These are phyloP conservation scores for Angophora floribunda DNA, from an alignment of 345 rosid species.

Conservation along the genomic window DNA sequence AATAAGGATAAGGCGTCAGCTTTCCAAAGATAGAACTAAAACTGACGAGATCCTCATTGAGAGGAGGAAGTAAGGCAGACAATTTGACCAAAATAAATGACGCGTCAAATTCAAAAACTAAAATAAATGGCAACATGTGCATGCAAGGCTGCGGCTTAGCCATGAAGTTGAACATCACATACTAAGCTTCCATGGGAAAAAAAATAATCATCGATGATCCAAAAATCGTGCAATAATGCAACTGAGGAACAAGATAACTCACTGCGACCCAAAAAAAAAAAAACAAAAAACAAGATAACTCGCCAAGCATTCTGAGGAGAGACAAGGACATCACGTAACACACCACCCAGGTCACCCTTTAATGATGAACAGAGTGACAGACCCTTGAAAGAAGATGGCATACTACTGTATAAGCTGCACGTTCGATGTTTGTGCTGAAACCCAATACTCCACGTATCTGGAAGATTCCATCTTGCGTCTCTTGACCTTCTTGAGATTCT, in stretches of 20 bases:
- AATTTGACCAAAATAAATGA: too few relatives aligned
- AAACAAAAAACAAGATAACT: background rate
- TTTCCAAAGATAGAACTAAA: too few relatives aligned
- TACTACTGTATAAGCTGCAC: slow-evolving; percentile 90
- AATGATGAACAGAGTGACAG: slow-evolving; percentile 41
- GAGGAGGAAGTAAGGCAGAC: too few relatives aligned
- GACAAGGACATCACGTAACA: slow-evolving; percentile 43
- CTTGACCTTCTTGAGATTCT: too few relatives aligned
- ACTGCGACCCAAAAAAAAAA: too few relatives aligned
- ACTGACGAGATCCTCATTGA: too few relatives aligned
- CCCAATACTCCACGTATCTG: slow-evolving; percentile 71
- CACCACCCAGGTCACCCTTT: slow-evolving; percentile 47
- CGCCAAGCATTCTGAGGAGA: slow-evolving; percentile 55
- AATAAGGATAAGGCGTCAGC: too few relatives aligned
- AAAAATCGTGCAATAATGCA: background rate
- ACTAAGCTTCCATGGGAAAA: background rate
- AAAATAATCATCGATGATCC: background rate
- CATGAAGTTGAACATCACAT: background rate
- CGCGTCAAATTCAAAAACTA: too few relatives aligned
- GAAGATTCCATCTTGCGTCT: slow-evolving; percentile 30
- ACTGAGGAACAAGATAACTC: background rate
- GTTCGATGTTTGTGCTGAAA: slow-evolving; percentile 69
- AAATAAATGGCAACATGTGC: too few relatives aligned
- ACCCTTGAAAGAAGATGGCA: slow-evolving; percentile 47
- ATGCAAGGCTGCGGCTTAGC: too few relatives aligned